phyloP scores from a whole-genome alignment of 2,329 filamentous ascomycete genomes.

The Huntiella omanensis region DNA sequence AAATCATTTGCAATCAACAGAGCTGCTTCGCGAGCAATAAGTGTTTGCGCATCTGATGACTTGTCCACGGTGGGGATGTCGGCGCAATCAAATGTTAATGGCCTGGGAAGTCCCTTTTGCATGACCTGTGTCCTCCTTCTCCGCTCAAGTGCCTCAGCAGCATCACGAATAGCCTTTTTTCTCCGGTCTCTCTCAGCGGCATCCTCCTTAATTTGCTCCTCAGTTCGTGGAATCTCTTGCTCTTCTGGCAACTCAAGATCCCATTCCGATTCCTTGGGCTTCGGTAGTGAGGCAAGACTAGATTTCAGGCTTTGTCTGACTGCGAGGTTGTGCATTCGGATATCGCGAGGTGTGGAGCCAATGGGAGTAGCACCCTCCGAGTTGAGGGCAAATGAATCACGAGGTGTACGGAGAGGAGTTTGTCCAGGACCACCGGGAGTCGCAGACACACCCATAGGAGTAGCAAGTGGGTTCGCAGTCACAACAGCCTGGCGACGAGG shows the following conservation, averaged over 20 bases:
- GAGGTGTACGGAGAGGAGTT: constrained; percentile 72
- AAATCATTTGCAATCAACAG: constrained; percentile 70
- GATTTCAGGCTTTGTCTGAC: constrained; percentile 49
- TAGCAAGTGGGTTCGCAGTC: constrained; percentile 93
- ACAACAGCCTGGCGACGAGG: constrained; percentile 63
- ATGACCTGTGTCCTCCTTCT: constrained; percentile 79
- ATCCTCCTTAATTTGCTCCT: constrained; percentile 34
- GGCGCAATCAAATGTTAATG: constrained; percentile 51
- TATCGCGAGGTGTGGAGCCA: constrained; percentile 53
- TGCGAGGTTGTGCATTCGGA: constrained; percentile 51
- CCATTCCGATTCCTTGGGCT: constrained; percentile 85
- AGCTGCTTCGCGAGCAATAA: constrained; percentile 62
- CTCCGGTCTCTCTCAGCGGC: constrained; percentile 60
- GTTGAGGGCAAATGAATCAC: constrained; percentile 64
- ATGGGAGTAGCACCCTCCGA: constrained; percentile 48
- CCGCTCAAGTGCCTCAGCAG: constrained; percentile 58
- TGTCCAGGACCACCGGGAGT: constrained; percentile 54
- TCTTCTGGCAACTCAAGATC: constrained; percentile 85
- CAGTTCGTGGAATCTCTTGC: constrained; percentile 34
- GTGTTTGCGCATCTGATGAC: constrained; percentile 43
- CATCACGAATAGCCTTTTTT: constrained; percentile 54
- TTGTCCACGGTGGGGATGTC: constrained; percentile 33
- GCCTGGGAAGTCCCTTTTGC: constrained; percentile 65
- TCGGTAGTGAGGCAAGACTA: constrained; percentile 67
- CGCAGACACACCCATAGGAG: constrained; percentile 48